Evolutionary conservation across 192 early-diverging fungal species (phyloP).

Genomic region (Coemansia sp.): DNA sequence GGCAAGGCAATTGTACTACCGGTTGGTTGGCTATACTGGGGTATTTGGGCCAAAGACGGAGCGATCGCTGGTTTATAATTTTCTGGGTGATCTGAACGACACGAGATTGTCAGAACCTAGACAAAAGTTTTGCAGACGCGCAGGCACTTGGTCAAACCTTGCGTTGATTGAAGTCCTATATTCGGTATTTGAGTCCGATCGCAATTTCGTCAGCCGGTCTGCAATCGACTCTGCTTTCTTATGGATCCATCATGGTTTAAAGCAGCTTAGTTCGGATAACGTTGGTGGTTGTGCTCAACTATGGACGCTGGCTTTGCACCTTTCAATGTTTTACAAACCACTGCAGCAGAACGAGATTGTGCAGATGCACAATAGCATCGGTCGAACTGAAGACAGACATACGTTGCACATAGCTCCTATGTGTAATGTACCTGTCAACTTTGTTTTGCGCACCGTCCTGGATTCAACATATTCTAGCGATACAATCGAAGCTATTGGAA

Average conservation of each 20-base stretch:
- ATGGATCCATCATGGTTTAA: constrained; percentile 30
- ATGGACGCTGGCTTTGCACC: constrained; percentile 25
- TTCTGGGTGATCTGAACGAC: not conserved
- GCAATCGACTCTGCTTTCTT: constrained; percentile 9
- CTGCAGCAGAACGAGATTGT: constrained; percentile 18
- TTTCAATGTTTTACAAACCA: constrained; percentile 13
- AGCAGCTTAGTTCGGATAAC: not conserved
- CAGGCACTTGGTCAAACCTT: constrained; percentile 26
- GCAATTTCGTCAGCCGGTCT: not conserved
- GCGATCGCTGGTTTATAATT: not conserved
- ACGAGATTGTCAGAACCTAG: not conserved
- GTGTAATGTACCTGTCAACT: constrained; percentile 22
- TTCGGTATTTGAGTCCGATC: not conserved
- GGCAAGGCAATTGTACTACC: constrained; percentile 28
- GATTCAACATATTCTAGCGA: not conserved
- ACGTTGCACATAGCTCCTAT: not conserved
- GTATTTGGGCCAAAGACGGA: constrained; percentile 13
- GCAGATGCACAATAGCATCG: constrained; percentile 17
- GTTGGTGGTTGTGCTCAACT: constrained; percentile 28
- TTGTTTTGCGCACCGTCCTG: constrained; percentile 15
- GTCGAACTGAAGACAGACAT: not conserved
- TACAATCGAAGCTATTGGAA: constrained; percentile 13
- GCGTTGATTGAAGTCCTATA: constrained; percentile 26
- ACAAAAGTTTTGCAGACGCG: not conserved
- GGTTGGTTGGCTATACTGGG: constrained; percentile 28